Evolutionary conservation across 306 rosid species (phyloP).

Genomic region (Ceratonia siliqua): DNA sequence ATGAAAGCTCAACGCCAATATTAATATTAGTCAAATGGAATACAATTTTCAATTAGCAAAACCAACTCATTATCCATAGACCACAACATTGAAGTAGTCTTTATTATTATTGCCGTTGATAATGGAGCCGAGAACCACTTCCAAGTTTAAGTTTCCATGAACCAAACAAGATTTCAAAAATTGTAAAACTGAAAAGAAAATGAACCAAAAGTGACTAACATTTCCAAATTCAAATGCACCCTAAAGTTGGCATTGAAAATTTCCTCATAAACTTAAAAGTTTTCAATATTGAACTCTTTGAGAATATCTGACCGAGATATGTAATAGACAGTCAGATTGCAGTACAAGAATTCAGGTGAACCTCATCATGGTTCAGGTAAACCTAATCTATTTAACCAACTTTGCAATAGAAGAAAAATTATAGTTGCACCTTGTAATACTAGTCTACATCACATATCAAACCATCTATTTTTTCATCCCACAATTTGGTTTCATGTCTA

Average conservation of each 20-base stretch:
- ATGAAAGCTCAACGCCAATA: neutral
- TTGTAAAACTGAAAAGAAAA: neutral
- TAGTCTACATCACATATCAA: neutral
- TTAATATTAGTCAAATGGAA: neutral
- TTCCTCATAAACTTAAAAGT: neutral
- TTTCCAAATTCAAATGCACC: neutral
- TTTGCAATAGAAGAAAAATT: neutral
- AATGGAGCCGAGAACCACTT: neutral
- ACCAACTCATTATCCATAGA: neutral
- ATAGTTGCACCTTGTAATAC: neutral
- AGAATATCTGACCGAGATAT: neutral
- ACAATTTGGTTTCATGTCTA: neutral
- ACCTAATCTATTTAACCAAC: neutral
- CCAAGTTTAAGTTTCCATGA: neutral
- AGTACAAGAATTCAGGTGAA: conserved; percentile 9
- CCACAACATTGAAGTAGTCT: neutral
- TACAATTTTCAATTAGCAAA: neutral
- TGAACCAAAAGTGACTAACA: neutral
- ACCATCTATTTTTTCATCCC: neutral
- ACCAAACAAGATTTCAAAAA: no score
- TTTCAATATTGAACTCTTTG: neutral
- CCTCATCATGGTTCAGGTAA: no score
- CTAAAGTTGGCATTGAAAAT: neutral
- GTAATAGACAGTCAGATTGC: neutral
- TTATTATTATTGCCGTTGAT: neutral